phyloP scores from a whole-genome alignment of 495 filamentous ascomycete genomes.

The Cercophora scortea region DNA sequence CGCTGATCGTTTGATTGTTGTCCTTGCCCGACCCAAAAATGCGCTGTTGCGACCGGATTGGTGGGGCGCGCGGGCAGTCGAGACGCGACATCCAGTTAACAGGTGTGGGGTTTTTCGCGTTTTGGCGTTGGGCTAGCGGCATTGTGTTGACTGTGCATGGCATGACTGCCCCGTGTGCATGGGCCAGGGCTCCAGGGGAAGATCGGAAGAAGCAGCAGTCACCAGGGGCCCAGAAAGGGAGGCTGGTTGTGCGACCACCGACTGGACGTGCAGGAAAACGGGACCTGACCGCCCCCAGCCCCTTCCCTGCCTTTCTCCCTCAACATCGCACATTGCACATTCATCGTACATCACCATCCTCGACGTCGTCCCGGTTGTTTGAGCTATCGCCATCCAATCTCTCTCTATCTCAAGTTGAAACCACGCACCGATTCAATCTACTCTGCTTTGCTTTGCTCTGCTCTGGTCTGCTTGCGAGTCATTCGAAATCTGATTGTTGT shows the following conservation, averaged over 20 bases:
- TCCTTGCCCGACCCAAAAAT: background rate
- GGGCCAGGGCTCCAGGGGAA: background rate
- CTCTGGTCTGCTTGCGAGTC: too few relatives aligned
- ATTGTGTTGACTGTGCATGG: too few relatives aligned
- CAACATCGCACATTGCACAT: constrained; percentile 4
- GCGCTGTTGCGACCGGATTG: constrained; percentile 14
- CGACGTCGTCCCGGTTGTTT: background rate
- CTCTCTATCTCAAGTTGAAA: too few relatives aligned
- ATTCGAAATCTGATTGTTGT: too few relatives aligned
- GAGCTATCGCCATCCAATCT: too few relatives aligned
- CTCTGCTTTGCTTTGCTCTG: too few relatives aligned
- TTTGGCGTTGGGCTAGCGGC: constrained; percentile 5
- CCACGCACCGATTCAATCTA: too few relatives aligned
- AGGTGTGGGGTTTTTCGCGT: constrained; percentile 17
- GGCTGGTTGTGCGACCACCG: constrained; percentile 8
- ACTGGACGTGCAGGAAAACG: constrained; percentile 4
- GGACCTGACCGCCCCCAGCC: constrained; percentile 14
- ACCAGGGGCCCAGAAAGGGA: constrained; percentile 10
- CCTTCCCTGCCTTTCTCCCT: constrained; percentile 5
- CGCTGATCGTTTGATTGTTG: constrained; percentile 6
- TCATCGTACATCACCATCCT: background rate
- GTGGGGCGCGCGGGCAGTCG: constrained; percentile 8
- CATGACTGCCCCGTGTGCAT: background rate
- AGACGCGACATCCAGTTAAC: constrained; percentile 1
- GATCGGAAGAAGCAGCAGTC: background rate